These are phyloP conservation scores for Colletotrichum liriopes DNA, from an alignment of 2,329 filamentous ascomycete species.

Conservation along the genomic window DNA sequence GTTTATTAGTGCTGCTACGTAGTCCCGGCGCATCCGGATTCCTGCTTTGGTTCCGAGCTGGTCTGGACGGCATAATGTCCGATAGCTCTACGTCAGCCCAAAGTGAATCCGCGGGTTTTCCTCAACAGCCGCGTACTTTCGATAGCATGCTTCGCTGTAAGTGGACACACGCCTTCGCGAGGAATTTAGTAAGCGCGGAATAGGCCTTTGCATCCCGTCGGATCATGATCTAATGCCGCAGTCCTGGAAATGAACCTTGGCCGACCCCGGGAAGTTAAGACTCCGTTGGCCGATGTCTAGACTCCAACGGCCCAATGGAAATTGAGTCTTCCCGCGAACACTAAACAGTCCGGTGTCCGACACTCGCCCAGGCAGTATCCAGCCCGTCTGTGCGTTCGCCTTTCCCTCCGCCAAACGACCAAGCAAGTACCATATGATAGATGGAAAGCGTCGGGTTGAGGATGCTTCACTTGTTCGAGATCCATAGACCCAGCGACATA, in stretches of 20 bases:
- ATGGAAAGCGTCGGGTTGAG: neutral
- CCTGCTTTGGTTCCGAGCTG: neutral
- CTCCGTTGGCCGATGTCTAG: constrained; percentile 22
- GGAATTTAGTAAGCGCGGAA: constrained; percentile 2
- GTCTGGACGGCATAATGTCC: neutral
- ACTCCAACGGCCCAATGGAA: constrained; percentile 13
- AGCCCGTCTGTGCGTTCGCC: neutral
- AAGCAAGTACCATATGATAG: too few relatives aligned
- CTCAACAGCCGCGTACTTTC: neutral
- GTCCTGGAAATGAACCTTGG: constrained; percentile 5
- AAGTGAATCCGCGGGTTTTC: neutral
- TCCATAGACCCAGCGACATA: too few relatives aligned
- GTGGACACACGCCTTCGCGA: constrained; percentile 15
- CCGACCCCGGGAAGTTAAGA: constrained; percentile 25
- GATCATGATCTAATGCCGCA: neutral
- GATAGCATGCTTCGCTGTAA: constrained; percentile 16
- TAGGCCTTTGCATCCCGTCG: neutral
- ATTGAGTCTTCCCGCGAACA: neutral
- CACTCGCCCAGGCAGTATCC: neutral
- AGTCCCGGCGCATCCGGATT: constrained; percentile 28
- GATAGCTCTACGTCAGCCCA: constrained; percentile 1
- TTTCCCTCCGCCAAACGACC: neutral
- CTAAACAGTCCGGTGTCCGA: constrained; percentile 20
- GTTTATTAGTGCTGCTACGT: neutral
- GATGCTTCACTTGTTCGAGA: neutral